phyloP scores from a whole-genome alignment of 2,329 filamentous ascomycete genomes.

The Allantophomopsis cytisporea region DNA sequence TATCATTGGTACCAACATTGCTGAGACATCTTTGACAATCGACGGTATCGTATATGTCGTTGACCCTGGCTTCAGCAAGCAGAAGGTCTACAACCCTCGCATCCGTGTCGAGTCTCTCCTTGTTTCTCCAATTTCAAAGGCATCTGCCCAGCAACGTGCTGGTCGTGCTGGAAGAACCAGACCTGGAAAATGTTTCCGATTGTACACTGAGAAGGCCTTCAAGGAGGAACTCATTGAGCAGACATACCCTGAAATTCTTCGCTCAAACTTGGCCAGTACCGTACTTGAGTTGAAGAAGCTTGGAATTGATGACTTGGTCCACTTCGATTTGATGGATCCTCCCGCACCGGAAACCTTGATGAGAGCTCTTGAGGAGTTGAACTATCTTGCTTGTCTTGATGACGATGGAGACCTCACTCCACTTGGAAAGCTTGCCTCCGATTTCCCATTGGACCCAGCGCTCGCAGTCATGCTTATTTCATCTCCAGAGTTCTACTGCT shows the following conservation, averaged over 20 bases:
- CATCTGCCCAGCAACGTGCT: constrained; percentile 90
- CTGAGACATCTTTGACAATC: constrained; percentile 93
- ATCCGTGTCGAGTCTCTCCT: constrained; percentile 92
- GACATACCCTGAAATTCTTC: constrained; percentile 89
- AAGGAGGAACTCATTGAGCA: constrained; percentile 97
- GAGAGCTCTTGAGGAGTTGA: constrained; percentile 92
- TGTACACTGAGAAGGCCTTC: constrained; percentile 92
- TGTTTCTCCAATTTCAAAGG: constrained; percentile 97
- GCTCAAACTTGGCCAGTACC: constrained; percentile 88
- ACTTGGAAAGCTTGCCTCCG: constrained; percentile 77
- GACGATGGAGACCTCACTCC: constrained; percentile 88
- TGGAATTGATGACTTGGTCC: constrained; percentile 86
- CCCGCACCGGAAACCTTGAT: constrained; percentile 97
- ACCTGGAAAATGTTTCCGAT: constrained; percentile 93
- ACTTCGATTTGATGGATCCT: constrained; percentile 98
- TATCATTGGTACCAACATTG: constrained; percentile 94
- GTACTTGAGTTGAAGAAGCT: constrained; percentile 96
- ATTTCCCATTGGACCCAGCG: constrained; percentile 88
- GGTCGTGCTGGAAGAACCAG: constrained; percentile 98
- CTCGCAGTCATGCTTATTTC: constrained; percentile 96
- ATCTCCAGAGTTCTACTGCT: constrained; percentile 96
- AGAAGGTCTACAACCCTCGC: constrained; percentile 97
- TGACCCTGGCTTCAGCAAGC: constrained; percentile 98
- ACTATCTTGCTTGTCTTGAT: constrained; percentile 91
- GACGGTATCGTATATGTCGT: constrained; percentile 98